phyloP scores from a whole-genome alignment of 371 early-diverging fungal genomes.

The Parasitella parasitica region DNA sequence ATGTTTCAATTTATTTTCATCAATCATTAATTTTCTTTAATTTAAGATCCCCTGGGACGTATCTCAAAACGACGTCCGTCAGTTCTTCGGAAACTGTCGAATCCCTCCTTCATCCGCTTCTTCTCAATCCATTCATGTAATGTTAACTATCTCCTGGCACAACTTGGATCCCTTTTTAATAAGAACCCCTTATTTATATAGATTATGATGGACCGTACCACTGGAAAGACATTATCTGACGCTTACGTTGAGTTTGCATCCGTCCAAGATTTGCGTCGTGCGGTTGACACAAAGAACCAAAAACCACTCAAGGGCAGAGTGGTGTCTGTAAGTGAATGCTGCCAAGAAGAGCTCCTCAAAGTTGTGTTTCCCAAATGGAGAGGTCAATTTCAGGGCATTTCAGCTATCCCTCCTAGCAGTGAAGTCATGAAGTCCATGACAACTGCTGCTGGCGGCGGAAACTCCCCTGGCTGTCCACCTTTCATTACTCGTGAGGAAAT shows the following conservation, averaged over 20 bases:
- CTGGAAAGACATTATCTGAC: constrained; percentile 68
- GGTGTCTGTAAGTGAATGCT: constrained; percentile 58
- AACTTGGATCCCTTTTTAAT: neutral
- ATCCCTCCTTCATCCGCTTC: constrained; percentile 37
- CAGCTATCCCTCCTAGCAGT: constrained; percentile 38
- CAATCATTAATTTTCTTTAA: neutral
- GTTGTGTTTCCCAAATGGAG: constrained; percentile 72
- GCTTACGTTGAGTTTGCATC: constrained; percentile 65
- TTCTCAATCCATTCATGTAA: constrained; percentile 56
- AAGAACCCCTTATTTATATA: neutral
- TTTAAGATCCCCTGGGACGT: constrained; percentile 62
- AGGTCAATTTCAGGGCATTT: constrained; percentile 53
- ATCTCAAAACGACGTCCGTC: constrained; percentile 52
- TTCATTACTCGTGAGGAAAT: constrained; percentile 76
- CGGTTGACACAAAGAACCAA: constrained; percentile 53
- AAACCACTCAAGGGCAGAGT: constrained; percentile 67
- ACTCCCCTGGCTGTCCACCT: constrained; percentile 44
- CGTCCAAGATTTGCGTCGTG: constrained; percentile 39
- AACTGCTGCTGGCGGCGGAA: constrained; percentile 43
- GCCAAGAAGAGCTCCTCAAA: constrained; percentile 65
- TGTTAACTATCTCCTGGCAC: constrained; percentile 1
- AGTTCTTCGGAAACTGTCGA: constrained; percentile 45
- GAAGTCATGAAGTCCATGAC: constrained; percentile 44
- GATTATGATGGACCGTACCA: constrained; percentile 62
- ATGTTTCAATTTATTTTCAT: neutral